Base-by-base conservation (phyloP, 352 stramenopile genomes). In the Phytophthora meadii region DNA sequence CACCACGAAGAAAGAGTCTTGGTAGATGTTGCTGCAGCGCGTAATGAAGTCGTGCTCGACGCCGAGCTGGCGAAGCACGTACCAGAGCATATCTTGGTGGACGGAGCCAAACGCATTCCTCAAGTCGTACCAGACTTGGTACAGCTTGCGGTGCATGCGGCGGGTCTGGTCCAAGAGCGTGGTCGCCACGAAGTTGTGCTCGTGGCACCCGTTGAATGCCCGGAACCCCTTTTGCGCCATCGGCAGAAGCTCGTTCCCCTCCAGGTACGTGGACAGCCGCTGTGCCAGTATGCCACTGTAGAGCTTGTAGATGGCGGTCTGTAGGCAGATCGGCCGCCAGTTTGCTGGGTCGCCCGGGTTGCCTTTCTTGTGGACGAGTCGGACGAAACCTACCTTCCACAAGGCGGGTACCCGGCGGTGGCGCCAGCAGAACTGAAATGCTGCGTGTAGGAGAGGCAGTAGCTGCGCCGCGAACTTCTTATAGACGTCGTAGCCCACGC, bases 311-410 rank as follows among this genome's bases (percentile, higher is more conserved):
- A 81, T 52, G 3, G 61, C 27, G 0, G 27, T 37, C 59, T 77
- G 72, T 1, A 81, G 40, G 51, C 67, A 73, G 53, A 76, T 78
- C 15, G 69, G 55, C 12, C 70, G 24, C 64, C 71, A 77, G 61
- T 79, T 79, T 1, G 2, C 4, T 3, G 47, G n/a, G 11, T 37
- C 4, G 7, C 12, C 14, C 11, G 34, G 49, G 34, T 73, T 54
- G 11, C 69, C 69, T 36, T 79, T 76, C 65, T 82, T 82, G 64
- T 76, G 25, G 17, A 82, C 22, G 3, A 81, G 61, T 12, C 50
- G 49, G 4, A 72, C 54, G 11, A 48, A n/a, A 14, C 67, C 64
- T 7, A 76, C 51, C 28, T 74, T 74, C 72, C 67, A 76, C 10
- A 51, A 9, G 24, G 54, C 40, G 1, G 66, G 66, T 17, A 79